Evolutionary conservation across 352 stramenopile genomes (phyloP), one percentile per base, ranked within the genome.

Genomic region (Phytophthora megakarya): DNA sequence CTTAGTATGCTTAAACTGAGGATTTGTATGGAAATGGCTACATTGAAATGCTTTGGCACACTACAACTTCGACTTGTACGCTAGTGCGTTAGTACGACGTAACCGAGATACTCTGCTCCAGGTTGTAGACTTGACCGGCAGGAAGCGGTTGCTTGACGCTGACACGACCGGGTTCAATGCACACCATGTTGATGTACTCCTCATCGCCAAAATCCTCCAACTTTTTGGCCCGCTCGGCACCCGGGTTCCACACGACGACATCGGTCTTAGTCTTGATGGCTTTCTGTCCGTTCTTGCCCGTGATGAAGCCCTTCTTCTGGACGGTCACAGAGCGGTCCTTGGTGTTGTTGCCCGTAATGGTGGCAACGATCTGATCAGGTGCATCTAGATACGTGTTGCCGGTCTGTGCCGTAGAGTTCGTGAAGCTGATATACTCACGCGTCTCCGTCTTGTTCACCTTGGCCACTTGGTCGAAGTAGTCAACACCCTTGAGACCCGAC

Each of bases 161-260:
- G 39, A 93, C 85, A 42, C 85, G 76, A 35, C 95, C 93, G 8
- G 95, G 95, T 69, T 98, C 95, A 39, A 98, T 84, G 74, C 95
- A 98, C 46, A 98, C 83, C 94, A 99, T 98, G 46, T 91, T 81
- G 25, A 90, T 67, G 74, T 98, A 98, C 75, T 98, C 90, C 40
- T 98, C 95, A 58, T 97, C 84, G 32, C 80, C 90, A 81, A 98
- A 98, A 76, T 98, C 96, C 48, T 71, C 72, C 80, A 98, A 96
- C 32, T 68, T 79, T 62, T 92, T 87, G 26, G 95, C 90, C 59
- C 98, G 98, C 38, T 95, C 83, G 49, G 88, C 81, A 70, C 92
- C 92, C 18, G 96, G 96, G 86, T 98, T 98, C 93, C 90, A 98
- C 23, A 98, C 80, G 5, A 98, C 92, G 9, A 67, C 76, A 63